Base-by-base conservation (phyloP, 371 early-diverging fungal species). In the Chytridium lagenaria region DNA sequence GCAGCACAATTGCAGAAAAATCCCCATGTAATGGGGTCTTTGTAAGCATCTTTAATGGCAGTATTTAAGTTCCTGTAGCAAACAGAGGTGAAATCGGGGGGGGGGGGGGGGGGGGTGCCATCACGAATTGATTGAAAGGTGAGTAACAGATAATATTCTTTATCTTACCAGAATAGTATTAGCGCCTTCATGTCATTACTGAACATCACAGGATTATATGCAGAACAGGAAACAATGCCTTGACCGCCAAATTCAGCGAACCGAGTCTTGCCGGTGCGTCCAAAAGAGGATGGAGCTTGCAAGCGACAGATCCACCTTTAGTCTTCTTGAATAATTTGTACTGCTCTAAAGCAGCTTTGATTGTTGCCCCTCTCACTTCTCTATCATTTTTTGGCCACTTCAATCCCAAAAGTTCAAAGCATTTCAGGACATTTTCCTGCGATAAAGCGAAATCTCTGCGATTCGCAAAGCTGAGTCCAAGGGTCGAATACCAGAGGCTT, bases 121-220 rank as follows among this genome's bases (percentile, higher is more conserved):
- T n/a, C n/a, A n/a, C n/a, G n/a, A n/a, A n/a, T n/a, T n/a, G n/a
- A n/a, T n/a, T n/a, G n/a, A n/a, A n/a, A n/a, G n/a, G n/a, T n/a
- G n/a, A n/a, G n/a, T n/a, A n/a, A n/a, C n/a, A n/a, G n/a, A n/a
- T n/a, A n/a, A n/a, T n/a, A n/a, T n/a, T n/a, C n/a, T n/a, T n/a
- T 37, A 15, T 2, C 66, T 38, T 23, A 66, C 66, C 66, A 66
- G 66, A 66, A 66, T 23, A 66, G 37, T 10, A 66, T 44, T 23
- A 66, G 19, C 15, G 26, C 30, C 37, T 66, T 66, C 44, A 26
- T 30, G 49, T 40, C 44, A 10, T 22, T 22, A 3, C 23, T 40
- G 26, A 66, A 38, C 44, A 38, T 66, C 44, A n/a, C 66, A 3
- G 66, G 66, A 26, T 37, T 15, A 40, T 66, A 66, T 2, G 44